A percentile compares a stretch with the other conserved stretches of the same genome.
These are phyloP conservation scores for Anastatica hierochuntica DNA, from an alignment of 345 rosid species.

Conservation along the genomic window DNA sequence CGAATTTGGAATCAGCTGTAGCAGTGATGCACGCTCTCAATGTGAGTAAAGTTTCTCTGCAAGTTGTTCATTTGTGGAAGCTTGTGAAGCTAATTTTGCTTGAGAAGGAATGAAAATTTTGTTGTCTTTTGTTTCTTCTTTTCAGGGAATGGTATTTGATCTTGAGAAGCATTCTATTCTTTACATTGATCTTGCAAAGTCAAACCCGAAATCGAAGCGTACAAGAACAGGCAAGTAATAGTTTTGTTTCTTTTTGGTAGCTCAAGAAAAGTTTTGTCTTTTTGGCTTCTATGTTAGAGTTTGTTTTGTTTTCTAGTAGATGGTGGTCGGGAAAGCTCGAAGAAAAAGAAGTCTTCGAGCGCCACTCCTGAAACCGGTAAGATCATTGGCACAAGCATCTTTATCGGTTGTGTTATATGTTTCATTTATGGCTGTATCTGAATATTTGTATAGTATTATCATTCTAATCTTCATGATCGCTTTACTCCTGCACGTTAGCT, in stretches of 20 bases:
- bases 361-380: constrained; percentile 46
- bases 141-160: constrained; percentile 85
- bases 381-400: constrained; percentile 12
- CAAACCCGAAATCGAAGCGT: constrained; percentile 84
- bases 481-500: constrained; percentile 8
- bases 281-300: neutral
- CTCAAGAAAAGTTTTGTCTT: neutral
- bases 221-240: constrained; percentile 44
- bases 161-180: constrained; percentile 81
- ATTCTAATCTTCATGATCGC: neutral
- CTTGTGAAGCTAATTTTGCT: no score
- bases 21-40: constrained; percentile 72
- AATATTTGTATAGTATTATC: no score
- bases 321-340: constrained; percentile 14
- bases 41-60: constrained; percentile 34
- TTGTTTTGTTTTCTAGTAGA: neutral
- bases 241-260: neutral
- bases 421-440: constrained; percentile 7
- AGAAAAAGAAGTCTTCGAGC: constrained; percentile 25
- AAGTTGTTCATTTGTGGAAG: neutral
- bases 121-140: no score
- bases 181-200: constrained; percentile 76
- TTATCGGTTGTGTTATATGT: constrained; percentile 9
- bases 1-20: constrained; percentile 62
- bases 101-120: no score